Conservation (phyloP, 169 alveolate species). For the Cryptosporidium andersoni region DNA sequence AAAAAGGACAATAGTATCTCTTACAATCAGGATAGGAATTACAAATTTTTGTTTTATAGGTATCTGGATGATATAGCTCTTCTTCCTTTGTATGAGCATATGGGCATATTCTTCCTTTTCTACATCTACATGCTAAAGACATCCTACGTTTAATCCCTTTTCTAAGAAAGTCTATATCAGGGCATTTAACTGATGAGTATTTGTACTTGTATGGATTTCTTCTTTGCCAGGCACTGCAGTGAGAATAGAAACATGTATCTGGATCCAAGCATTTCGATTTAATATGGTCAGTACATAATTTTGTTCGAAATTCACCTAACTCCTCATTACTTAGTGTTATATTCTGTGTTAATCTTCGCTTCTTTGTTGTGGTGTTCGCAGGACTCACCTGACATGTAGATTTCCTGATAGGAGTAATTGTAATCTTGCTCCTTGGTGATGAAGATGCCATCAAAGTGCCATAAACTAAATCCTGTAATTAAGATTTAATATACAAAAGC, state of each 20-base stretch:
- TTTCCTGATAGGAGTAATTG: no score
- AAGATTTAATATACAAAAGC: background rate
- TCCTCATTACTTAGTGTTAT: slow-evolving; percentile 24
- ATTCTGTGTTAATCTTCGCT: background rate
- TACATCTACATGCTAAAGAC: slow-evolving; percentile 37
- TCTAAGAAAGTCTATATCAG: slow-evolving; percentile 52
- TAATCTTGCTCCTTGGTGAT: no score
- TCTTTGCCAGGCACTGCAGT: slow-evolving; percentile 70
- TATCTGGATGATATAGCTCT: slow-evolving; percentile 60
- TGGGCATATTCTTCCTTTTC: slow-evolving; percentile 50
- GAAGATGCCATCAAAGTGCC: slow-evolving; percentile 8
- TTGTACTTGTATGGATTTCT: slow-evolving; percentile 56
- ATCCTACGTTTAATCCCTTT: slow-evolving; percentile 60
- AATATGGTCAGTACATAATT: slow-evolving; percentile 48
- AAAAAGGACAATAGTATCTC: slow-evolving; percentile 63
- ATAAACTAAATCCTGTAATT: slow-evolving; percentile 3
- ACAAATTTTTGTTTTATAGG: slow-evolving; percentile 55
- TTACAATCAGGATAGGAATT: slow-evolving; percentile 54
- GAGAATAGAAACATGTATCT: slow-evolving; percentile 60
- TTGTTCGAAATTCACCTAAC: slow-evolving; percentile 33
- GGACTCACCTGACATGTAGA: no score
- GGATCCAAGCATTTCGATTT: slow-evolving; percentile 65
- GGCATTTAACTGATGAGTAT: slow-evolving; percentile 44
- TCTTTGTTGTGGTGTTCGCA: background rate
- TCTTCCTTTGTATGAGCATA: slow-evolving; percentile 68